Evolutionary conservation across 768 basidiomycete species (phyloP).

Genomic region (Mycena amicta): DNA sequence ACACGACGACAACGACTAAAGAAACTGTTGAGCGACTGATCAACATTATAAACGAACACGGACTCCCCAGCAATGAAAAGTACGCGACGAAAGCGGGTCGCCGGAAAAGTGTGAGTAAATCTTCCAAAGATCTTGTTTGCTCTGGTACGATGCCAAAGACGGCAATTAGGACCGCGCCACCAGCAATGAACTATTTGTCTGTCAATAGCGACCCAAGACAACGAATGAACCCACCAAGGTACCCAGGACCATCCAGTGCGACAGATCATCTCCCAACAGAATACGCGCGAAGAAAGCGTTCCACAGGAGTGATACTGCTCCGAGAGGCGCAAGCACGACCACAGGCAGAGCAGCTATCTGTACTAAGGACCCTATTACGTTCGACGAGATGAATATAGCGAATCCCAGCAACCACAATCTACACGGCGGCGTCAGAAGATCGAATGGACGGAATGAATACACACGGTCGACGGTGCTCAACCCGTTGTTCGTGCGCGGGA

Average conservation of each 20-base stretch:
- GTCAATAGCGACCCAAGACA: not conserved
- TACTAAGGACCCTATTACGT: conserved; percentile 84
- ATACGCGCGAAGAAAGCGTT: conserved; percentile 90
- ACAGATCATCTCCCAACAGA: conserved; percentile 84
- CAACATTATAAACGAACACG: not conserved
- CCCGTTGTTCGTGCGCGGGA: conserved; percentile 62
- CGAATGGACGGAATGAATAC: conserved; percentile 28
- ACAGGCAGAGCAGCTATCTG: conserved; percentile 94
- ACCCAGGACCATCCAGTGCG: conserved; percentile 82
- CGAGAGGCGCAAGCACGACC: conserved; percentile 91
- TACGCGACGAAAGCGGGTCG: conserved; percentile 80
- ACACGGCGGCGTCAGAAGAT: conserved; percentile 4
- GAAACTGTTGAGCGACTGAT: not conserved
- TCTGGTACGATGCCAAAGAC: conserved; percentile 92
- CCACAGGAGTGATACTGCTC: conserved; percentile 91
- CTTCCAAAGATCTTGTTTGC: conserved; percentile 82
- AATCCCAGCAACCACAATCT: conserved; percentile 90
- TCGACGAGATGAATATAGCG: conserved; percentile 83
- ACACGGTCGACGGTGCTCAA: conserved; percentile 81
- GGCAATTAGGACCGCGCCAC: conserved; percentile 87
- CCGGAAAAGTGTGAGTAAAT: conserved; percentile 75
- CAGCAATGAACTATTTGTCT: conserved; percentile 65
- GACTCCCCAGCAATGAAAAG: conserved; percentile 67
- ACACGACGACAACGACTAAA: conserved; percentile 51
- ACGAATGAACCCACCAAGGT: conserved; percentile 45